Conservation (phyloP, 805 yeast species). For the Saitoella complicata region DNA sequence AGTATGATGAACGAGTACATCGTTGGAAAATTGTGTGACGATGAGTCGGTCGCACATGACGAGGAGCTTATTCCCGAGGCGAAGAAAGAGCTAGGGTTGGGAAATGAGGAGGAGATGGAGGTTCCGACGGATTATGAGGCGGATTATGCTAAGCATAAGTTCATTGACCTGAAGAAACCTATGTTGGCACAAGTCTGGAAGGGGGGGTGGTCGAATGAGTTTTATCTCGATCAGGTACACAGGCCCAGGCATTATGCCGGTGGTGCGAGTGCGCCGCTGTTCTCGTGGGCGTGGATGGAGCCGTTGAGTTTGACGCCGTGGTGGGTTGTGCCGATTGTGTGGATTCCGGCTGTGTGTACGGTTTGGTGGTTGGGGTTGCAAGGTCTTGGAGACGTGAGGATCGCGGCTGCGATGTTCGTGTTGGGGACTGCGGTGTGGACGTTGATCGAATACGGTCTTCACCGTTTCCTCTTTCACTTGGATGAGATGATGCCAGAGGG, state of each 20-base stretch:
- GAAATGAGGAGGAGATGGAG: slow-evolving; percentile 54
- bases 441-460: slow-evolving; percentile 69
- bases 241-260: slow-evolving; percentile 91
- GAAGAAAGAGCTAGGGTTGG: slow-evolving; percentile 31
- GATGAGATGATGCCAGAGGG: slow-evolving; percentile 76
- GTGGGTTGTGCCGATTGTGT: slow-evolving; percentile 76
- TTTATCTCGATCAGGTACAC: slow-evolving; percentile 90
- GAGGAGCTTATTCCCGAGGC: slow-evolving; percentile 41
- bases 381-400: slow-evolving; percentile 21
- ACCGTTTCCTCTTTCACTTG: slow-evolving; percentile 84
- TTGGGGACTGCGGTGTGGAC: slow-evolving; percentile 92
- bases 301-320: slow-evolving; percentile 85
- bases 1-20: slow-evolving; percentile 72
- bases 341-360: slow-evolving; percentile 70
- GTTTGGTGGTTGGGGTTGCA: slow-evolving; percentile 45
- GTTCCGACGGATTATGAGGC: slow-evolving; percentile 61
- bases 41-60: slow-evolving; percentile 42
- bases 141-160: slow-evolving; percentile 65
- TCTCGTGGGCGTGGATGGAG: slow-evolving; percentile 77
- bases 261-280: slow-evolving; percentile 86
- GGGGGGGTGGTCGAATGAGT: slow-evolving; percentile 66
- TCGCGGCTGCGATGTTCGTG: slow-evolving; percentile 43
- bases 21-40: slow-evolving; percentile 71
- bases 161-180: slow-evolving; percentile 73
- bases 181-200: slow-evolving; percentile 63